These are phyloP conservation scores for Podaxis rugospora DNA, from an alignment of 768 basidiomycete genomes.

Conservation along the genomic window DNA sequence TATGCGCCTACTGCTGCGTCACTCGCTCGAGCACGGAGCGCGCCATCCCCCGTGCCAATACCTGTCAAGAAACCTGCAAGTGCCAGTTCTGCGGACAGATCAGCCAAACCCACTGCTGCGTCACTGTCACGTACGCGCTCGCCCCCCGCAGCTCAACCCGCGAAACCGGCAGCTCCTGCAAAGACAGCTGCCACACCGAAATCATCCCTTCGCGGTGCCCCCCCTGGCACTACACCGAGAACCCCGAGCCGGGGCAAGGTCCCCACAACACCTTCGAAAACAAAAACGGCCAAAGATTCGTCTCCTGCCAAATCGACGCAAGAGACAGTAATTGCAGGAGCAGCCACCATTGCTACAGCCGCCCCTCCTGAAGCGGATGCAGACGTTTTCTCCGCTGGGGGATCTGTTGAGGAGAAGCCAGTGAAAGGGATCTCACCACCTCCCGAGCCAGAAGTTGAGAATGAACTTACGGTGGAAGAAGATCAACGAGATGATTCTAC, in stretches of 20 bases:
- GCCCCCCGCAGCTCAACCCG: slow-evolving; percentile 17
- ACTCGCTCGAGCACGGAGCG: slow-evolving; percentile 63
- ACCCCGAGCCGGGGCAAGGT: neutral
- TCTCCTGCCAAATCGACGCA: too few relatives aligned
- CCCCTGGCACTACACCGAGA: neutral
- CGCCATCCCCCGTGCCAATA: slow-evolving; percentile 38
- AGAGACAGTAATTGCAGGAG: slow-evolving; percentile 11
- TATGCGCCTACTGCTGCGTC: slow-evolving; percentile 85
- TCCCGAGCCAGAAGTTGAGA: slow-evolving; percentile 1
- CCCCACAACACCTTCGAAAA: slow-evolving; percentile 11
- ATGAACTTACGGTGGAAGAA: neutral
- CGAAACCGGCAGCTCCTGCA: slow-evolving; percentile 20
- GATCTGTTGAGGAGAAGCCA: neutral
- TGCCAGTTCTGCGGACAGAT: slow-evolving; percentile 53
- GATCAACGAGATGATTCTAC: neutral
- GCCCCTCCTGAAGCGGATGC: slow-evolving; percentile 16
- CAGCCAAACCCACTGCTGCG: slow-evolving; percentile 82
- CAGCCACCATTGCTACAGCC: slow-evolving; percentile 14
- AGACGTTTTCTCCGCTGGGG: slow-evolving; percentile 9
- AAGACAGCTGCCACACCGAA: slow-evolving; percentile 16
- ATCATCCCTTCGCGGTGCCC: neutral
- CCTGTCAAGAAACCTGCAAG: slow-evolving; percentile 55
- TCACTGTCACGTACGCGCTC: slow-evolving; percentile 55
- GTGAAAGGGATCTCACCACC: neutral
- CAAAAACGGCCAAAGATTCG: slow-evolving; percentile 1